These are phyloP conservation scores for Tuber magnatum DNA, from an alignment of 495 filamentous ascomycete genomes.

Conservation along the genomic window DNA sequence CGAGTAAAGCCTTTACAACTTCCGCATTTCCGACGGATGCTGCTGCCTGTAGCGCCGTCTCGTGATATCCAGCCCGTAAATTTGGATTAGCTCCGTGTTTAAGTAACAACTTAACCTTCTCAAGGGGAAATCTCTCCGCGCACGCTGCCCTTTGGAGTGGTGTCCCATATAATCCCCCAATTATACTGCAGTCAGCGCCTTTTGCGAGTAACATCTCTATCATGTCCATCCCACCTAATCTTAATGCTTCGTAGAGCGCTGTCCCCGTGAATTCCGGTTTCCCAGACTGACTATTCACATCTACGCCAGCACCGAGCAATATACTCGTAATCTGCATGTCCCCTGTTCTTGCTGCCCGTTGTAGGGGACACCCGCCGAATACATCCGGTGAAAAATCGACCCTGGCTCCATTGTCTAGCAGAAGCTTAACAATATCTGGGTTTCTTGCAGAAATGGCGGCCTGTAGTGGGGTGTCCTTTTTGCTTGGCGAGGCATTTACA, in stretches of 20 bases:
- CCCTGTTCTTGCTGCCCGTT: not conserved
- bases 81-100: slow-evolving; percentile 38
- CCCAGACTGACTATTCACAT: not conserved
- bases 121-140: not conserved
- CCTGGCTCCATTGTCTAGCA: slow-evolving; percentile 7
- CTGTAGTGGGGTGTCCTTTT: not conserved
- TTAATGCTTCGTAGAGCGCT: not conserved
- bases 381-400: not conserved
- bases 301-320: slow-evolving; percentile 1
- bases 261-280: not conserved
- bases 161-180: slow-evolving; percentile 25
- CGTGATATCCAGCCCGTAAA: slow-evolving; percentile 26
- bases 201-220: slow-evolving; percentile 28
- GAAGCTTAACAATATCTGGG: slow-evolving; percentile 3
- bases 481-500: not conserved
- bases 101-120: slow-evolving; percentile 36
- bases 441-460: slow-evolving; percentile 7
- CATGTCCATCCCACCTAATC: not conserved
- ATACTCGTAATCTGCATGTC: slow-evolving; percentile 7
- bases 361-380: not conserved
- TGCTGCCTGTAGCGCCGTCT: slow-evolving; percentile 41
- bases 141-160: slow-evolving; percentile 38
- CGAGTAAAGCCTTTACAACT: slow-evolving; percentile 18
- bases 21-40: slow-evolving; percentile 3
- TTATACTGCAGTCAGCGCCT: slow-evolving; percentile 24